Base-by-base conservation (phyloP, 352 stramenopile species). In the Aphanomyces invadans region DNA sequence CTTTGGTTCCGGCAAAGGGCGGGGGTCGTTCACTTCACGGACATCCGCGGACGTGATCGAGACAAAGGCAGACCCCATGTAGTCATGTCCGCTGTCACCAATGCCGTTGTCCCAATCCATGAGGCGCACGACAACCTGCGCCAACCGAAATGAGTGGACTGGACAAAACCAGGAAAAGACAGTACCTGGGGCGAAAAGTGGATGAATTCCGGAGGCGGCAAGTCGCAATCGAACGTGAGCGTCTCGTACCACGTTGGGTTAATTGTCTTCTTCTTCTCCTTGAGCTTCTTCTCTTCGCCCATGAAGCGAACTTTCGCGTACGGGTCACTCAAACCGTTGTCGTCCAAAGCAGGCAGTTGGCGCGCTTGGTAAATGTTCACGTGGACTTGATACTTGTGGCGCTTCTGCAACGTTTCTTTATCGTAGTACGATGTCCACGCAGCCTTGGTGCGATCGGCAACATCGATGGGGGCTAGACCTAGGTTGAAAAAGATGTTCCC, bases 171-270 rank as follows among this genome's bases (percentile, higher is more conserved):
- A 15, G 36, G 36, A 15, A 15, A 15, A 15, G 36, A 15, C 7
- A 15, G 36, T 2, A 57, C 49, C 56, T 91, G 82, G 23, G 84
- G 84, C 2, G 81, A 81, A 62, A 89, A 93, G 48, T 67, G 60
- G 7, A 67, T 39, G 19, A 67, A 57, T 32, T 87, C 80, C 2
- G 88, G 71, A 10, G 85, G 80, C 3, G 84, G 84, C 31, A 96
- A 65, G 45, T 90, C 89, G 23, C 94, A 83, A 49, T 95, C 82
- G 38, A 94, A 95, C 72, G 88, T 86, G 15, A 94, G 61, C 4
- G 85, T 96, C 69, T 95, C 80, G 73, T 96, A 96, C 72, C 76
- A 96, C n/a, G 88, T 65, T 12, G 87, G 86, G 65, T 96, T 83
- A 61, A 81, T 68, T 1, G 86, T 96, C 68, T 86, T 87, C 61